Base-by-base conservation (phyloP, 805 yeast genomes). In the Kregervanrija delftensis region DNA sequence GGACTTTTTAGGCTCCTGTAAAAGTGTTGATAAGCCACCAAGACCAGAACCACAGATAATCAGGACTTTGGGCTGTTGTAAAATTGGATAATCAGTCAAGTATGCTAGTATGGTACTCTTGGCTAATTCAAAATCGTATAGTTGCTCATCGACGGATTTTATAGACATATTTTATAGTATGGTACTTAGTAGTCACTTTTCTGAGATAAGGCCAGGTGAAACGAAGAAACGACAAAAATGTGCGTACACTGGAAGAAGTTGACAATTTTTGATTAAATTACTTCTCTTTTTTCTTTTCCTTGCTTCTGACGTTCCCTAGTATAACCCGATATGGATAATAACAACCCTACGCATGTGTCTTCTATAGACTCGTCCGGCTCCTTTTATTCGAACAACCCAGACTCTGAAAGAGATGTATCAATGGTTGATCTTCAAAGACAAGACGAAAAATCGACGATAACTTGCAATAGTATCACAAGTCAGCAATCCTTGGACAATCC, bases 31-130 rank as follows among this genome's bases (percentile, higher is more conserved):
- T 41, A 91, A 81, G 1, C 95, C 95, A 11, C 96, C 95, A 13
- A 91, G 71, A 0, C 99, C 99, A 4, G 96, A 86, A 6, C 99
- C 99, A 65, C 97, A 90, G 43, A 91, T 86, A 51, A 91, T 83
- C 46, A 89, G 75, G 0, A 79, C 81, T 48, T 77, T 67, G 2
- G 96, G 96, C 11, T 46, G 42, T 16, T 38, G 43, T 10, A 57
- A 35, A 10, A 35, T 15, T 30, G 46, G 43, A 32, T 36, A 47
- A n/a, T 28, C 35, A 14, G 51, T 40, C 33, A 58, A 35, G 17
- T 42, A 36, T 5, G 37, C 37, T 22, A 41, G 43, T 30, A 56
- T 49, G 28, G 47, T 37, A 1, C 44, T 31, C 40, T 43, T 54
- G 5, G 60, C 52, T 3, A 39, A n/a, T 12, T 50, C 45, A 2